Base-by-base conservation (phyloP, 2,329 filamentous ascomycete genomes). In the Botryotinia convoluta region DNA sequence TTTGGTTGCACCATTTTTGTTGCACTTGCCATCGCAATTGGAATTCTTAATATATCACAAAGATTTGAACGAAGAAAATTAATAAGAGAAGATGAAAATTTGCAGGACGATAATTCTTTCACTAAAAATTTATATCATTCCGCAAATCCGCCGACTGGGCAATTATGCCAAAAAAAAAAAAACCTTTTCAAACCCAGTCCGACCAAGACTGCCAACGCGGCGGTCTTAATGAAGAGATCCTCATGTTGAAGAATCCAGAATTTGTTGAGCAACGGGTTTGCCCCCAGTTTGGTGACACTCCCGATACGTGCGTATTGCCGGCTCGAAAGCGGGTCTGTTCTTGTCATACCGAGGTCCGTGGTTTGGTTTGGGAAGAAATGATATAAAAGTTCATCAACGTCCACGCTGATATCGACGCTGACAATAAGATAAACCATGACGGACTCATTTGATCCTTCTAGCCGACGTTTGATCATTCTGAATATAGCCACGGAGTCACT, bases 1-100 rank as follows among this genome's bases (percentile, higher is more conserved):
- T 78, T 79, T 64, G 54, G 10, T 26, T 65, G 62, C 0, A 45
- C 29, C 62, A 48, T 65, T 14, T 65, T 65, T 44, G 22, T 65
- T 65, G 29, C 62, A 65, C 62, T 65, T 48, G 62, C 29, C 12
- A 48, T 48, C 22, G 42, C 29, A 35, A 14, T 26, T 48, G 22
- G 2, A 20, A 16, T 5, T 10, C 16, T 16, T n/a, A 12, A 26
- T 48, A 26, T 16, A 44, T 4, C 32, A 42, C 8, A 22, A 14
- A 65, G 6, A 26, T 48, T 14, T 18, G 26, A 42, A n/a, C n/a
- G 8, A 12, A 35, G 20, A 35, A 42, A n/a, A 51, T 8, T 37
- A 20, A 65, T 16, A 14, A 37, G n/a, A 37, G 37, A 37, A 5
- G n/a, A n/a, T 26, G 20, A 51, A 63, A 48, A 35, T 8, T 14